Base-by-base conservation (phyloP, 1,284 basidiomycete genomes). In the Irpex sp. region DNA sequence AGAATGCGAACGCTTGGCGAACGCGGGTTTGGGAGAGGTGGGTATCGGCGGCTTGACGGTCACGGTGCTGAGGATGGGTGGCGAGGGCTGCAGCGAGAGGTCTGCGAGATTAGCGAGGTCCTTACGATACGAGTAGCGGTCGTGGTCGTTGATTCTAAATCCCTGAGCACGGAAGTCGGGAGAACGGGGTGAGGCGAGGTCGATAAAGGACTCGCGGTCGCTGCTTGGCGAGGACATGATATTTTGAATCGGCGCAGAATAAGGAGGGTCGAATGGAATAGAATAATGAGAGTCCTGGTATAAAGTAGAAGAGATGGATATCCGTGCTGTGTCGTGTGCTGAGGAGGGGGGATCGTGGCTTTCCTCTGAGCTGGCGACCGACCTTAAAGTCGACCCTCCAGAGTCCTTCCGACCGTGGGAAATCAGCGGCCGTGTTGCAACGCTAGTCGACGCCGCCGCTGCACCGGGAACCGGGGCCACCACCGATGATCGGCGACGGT, bases 161-260 rank as follows among this genome's bases (percentile, higher is more conserved):
- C 72, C 69, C 58, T 68, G 62, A 26, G 67, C 65, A 26, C 65
- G 60, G 52, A 67, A 55, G 8, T 21, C 54, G 61, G 36, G 71
- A 69, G 60, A 71, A 67, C 8, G 72, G 71, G 63, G 81, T 0
- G 84, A 82, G 57, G 76, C 72, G 58, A 87, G 73, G 72, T 87
- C 86, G 55, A 88, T 85, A 71, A 87, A 87, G 21, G 85, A 87
- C 65, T 80, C 75, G 68, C 77, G 77, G 68, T 78, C 67, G 26
- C 54, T 55, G 54, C 5, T 3, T 8, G 54, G 26, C 15, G 71
- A 63, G 65, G 62, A 65, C 66, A 72, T 70, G 67, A 65, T 58
- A 63, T 56, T 55, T 26, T 11, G 62, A 62, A 58, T 63, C 34
- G 63, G 52, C 26, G 64, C 64, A 64, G 69, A 67, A 56, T 69